Evolutionary conservation across 2,329 filamentous ascomycete species (phyloP), one percentile per base, ranked within the genome.

Genomic region (Didymellaceae sp.): DNA sequence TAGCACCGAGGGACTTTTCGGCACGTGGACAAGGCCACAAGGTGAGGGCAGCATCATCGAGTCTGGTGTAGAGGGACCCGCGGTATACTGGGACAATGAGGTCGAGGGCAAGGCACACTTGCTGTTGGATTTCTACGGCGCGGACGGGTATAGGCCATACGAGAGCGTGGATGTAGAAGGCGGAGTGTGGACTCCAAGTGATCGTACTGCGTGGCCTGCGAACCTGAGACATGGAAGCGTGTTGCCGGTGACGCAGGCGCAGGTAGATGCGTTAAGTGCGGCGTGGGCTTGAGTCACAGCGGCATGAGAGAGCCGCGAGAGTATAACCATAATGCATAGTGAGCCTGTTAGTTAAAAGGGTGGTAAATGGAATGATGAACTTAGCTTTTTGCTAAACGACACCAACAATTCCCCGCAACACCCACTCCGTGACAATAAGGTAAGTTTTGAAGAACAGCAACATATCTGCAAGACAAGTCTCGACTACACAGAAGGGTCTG

Each of bases 201-300:
- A 72, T 49, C 59, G 74, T 28, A 61, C 61, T 2, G 68, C 56
- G 1, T 82, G 80, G 56, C 80, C 80, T 7, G 74, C 58, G 37
- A 76, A 77, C 24, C 51, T 83, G 58, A 77, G 81, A 53, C 81
- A 83, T 66, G 80, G 80, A 7, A 78, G 77, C 49, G 77, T 83
- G 17, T 54, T 83, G 56, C 75, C 80, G 0, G 65, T 82, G 3
- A 79, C 76, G 39, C 63, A 73, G 65, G 71, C 66, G 8, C 55
- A 76, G 35, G 78, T 78, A 37, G 66, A 75, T 49, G 76, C 77
- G 5, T 55, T 82, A 52, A 60, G 49, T 17, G 53, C 50, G 17
- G 67, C 58, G 48, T 71, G 66, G 66, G 49, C 54, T 7, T 47
- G n/a, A n/a, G n/a, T n/a, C n/a, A n/a, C n/a, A n/a, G n/a, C n/a